These are phyloP conservation scores for Aspergillus panamensis DNA, from an alignment of 495 filamentous ascomycete genomes.

Conservation along the genomic window DNA sequence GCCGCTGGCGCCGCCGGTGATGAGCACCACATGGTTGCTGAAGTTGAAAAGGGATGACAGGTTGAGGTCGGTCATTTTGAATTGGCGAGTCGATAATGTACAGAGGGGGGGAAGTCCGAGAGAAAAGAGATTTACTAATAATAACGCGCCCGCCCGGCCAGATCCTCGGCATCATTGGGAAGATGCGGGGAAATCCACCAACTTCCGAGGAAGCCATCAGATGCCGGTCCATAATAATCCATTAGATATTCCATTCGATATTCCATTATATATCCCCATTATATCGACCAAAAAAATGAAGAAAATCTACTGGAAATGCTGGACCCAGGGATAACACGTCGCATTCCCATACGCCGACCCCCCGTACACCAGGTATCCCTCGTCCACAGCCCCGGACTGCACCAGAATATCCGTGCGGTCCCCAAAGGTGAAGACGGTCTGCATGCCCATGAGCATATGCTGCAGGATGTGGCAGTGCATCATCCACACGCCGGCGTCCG, in stretches of 20 bases:
- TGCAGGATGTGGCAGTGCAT: constrained; percentile 60
- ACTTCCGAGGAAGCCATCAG: too few species aligned
- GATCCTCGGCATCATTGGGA: too few species aligned
- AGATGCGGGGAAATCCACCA: too few species aligned
- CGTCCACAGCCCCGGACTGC: constrained; percentile 35
- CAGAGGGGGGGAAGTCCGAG: too few species aligned
- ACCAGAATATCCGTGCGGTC: constrained; percentile 40
- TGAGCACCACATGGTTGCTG: constrained; percentile 4
- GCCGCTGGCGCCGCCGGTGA: constrained; percentile 5
- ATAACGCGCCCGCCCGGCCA: too few species aligned
- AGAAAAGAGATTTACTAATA: too few species aligned
- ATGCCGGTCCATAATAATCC: too few species aligned
- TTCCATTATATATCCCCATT: too few species aligned
- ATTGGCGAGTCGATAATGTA: not conserved
- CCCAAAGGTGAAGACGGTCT: constrained; percentile 52
- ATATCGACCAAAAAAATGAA: too few species aligned
- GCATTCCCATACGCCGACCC: constrained; percentile 50
- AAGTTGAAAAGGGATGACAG: constrained; percentile 7
- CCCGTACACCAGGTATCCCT: constrained; percentile 48
- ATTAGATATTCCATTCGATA: too few species aligned
- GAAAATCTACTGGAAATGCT: constrained; percentile 13
- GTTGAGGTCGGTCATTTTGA: not conserved
- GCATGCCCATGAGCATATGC: constrained; percentile 56
- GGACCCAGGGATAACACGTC: constrained; percentile 30
- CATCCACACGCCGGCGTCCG: constrained; percentile 58